Evolutionary conservation across 2,329 filamentous ascomycete species (phyloP).

Genomic region (Fusarium annulatum): DNA sequence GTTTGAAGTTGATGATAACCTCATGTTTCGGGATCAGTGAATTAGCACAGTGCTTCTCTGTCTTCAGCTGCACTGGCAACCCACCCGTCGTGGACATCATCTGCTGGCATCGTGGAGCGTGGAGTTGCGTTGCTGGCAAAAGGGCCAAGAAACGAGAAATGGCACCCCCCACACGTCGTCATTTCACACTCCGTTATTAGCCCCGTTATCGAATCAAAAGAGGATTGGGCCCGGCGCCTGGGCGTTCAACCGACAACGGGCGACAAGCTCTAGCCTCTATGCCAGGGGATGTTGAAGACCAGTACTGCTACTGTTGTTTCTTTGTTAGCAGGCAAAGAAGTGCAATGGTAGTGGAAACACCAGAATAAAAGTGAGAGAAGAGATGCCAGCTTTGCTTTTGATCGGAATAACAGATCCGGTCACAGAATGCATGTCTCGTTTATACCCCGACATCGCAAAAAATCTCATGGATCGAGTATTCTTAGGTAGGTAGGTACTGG

Average conservation of each 20-base stretch:
- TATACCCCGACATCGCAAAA: constrained; percentile 9
- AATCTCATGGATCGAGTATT: background rate
- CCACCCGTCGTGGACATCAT: constrained; percentile 27
- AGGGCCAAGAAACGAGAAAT: constrained; percentile 37
- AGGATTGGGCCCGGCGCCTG: constrained; percentile 33
- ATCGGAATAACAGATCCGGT: constrained; percentile 11
- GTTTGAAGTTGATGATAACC: constrained; percentile 15
- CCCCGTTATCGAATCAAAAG: constrained; percentile 45
- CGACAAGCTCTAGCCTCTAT: background rate
- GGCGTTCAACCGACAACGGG: constrained; percentile 42
- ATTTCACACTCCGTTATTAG: constrained; percentile 46
- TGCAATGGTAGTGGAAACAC: background rate
- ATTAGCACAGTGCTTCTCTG: constrained; percentile 41
- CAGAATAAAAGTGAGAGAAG: background rate
- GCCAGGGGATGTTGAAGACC: constrained; percentile 19
- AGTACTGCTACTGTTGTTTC: background rate
- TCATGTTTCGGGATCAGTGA: constrained; percentile 10
- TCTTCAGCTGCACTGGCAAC: constrained; percentile 42
- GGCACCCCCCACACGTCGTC: constrained; percentile 45
- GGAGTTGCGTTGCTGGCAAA: constrained; percentile 33
- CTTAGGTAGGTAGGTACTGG: background rate
- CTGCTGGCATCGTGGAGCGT: constrained; percentile 33
- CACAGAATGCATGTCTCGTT: constrained; percentile 21
- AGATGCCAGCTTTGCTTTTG: background rate
- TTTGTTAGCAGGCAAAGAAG: background rate